phyloP scores from a whole-genome alignment of 257 asterid genomes.

The Solanum chmielewskii region DNA sequence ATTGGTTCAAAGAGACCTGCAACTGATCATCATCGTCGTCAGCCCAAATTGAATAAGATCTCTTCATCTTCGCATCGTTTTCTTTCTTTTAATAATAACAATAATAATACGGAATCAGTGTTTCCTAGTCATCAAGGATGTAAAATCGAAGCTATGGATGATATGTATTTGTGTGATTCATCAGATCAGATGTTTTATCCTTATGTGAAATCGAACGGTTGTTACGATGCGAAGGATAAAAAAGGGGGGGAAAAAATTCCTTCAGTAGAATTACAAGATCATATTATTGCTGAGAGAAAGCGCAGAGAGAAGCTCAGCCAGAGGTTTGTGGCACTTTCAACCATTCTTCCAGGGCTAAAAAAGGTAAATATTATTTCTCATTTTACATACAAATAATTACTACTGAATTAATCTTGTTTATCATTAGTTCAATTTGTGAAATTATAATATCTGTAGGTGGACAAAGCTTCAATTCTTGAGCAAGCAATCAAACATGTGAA shows the following conservation, averaged over 20 bases:
- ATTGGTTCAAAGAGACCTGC: background rate
- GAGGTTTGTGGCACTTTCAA: constrained; percentile 23
- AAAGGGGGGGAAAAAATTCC: background rate
- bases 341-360: constrained; percentile 31
- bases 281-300: constrained; percentile 32
- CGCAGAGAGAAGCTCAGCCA: constrained; percentile 31
- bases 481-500: constrained; percentile 23
- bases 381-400: background rate
- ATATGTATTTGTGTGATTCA: background rate
- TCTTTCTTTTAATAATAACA: background rate
- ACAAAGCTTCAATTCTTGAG: constrained; percentile 27
- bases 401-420: too few species aligned
- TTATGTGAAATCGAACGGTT: background rate
- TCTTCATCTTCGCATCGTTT: background rate
- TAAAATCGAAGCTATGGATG: background rate
- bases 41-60: background rate
- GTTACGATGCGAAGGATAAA: background rate
- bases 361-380: constrained; percentile 13
- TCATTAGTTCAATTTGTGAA: background rate
- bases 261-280: background rate
- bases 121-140: background rate
- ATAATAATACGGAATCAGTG: background rate
- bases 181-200: background rate
- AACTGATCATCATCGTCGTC: background rate
- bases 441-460: constrained; percentile 10